Percentiles rank a stretch among this genome's conserved stretches.
Evolutionary conservation across 1,284 basidiomycete genomes (phyloP).

Genomic region (Tilletia caries): DNA sequence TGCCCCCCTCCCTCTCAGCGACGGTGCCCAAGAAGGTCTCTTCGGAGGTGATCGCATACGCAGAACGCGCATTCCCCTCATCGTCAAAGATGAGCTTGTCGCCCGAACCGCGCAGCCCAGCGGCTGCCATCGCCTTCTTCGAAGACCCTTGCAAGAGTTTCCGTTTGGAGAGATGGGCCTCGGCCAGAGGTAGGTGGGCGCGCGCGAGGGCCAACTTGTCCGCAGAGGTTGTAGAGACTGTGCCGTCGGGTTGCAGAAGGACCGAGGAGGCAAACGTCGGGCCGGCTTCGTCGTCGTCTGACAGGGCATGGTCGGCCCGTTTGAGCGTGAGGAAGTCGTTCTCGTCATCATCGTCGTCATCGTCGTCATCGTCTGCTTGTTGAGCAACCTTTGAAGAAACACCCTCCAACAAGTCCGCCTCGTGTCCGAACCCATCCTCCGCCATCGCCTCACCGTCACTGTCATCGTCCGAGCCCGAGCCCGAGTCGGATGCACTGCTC

Average conservation of each 20-base stretch:
- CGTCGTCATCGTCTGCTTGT: conserved; percentile 17
- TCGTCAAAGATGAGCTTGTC: conserved; percentile 75
- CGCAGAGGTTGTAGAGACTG: neutral
- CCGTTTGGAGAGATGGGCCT: conserved; percentile 60
- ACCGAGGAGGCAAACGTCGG: conserved; percentile 19
- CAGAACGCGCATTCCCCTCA: conserved; percentile 59
- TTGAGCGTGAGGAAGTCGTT: conserved; percentile 91
- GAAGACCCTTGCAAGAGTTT: conserved; percentile 70
- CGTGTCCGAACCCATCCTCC: conserved; percentile 16
- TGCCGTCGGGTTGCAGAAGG: neutral
- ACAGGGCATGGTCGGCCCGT: conserved; percentile 77
- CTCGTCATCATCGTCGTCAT: conserved; percentile 60
- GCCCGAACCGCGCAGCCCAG: conserved; percentile 80
- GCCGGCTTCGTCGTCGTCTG: conserved; percentile 30
- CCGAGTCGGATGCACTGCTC: conserved; percentile 48
- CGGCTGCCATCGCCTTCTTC: conserved; percentile 70
- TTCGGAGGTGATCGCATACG: conserved; percentile 68
- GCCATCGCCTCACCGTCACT: conserved; percentile 22
- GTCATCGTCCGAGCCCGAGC: conserved; percentile 56
- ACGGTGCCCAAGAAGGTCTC: conserved; percentile 62
- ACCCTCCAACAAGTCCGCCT: neutral
- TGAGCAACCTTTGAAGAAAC: conserved; percentile 5
- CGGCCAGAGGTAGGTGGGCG: conserved; percentile 6
- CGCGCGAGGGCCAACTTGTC: neutral
- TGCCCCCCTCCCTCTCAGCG: conserved; percentile 62